Conservation (phyloP, 2,329 filamentous ascomycete genomes). For the Akanthomyces dipterigenus region DNA sequence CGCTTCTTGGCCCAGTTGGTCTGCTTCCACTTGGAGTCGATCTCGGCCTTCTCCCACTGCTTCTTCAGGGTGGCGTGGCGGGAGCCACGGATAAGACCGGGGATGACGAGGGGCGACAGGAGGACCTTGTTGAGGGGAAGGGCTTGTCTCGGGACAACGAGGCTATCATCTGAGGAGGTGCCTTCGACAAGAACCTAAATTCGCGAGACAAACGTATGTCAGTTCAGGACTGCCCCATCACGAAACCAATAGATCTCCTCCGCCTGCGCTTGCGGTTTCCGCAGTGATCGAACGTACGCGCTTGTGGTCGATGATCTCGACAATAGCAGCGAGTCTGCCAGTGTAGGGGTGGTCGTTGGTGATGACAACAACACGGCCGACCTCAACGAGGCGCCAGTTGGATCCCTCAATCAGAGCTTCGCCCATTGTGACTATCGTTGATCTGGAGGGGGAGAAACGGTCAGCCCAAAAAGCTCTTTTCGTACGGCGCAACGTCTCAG, state of each 20-base stretch:
- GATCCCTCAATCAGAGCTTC: slow-evolving; percentile 76
- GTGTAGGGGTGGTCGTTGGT: slow-evolving; percentile 68
- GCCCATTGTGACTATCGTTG: slow-evolving; percentile 62
- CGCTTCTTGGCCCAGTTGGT: slow-evolving; percentile 94
- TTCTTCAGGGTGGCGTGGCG: slow-evolving; percentile 78
- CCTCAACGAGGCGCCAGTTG: slow-evolving; percentile 94
- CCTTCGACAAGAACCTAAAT: slow-evolving; percentile 88
- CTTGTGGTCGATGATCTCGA: slow-evolving; percentile 99
- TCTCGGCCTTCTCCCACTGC: slow-evolving; percentile 83
- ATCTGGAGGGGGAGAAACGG: slow-evolving; percentile 35
- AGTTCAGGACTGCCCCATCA: not conserved
- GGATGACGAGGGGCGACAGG: slow-evolving; percentile 83
- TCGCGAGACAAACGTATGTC: slow-evolving; percentile 21
- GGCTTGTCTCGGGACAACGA: slow-evolving; percentile 80
- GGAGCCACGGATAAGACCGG: slow-evolving; percentile 76
- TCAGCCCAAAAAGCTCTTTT: slow-evolving; percentile 25
- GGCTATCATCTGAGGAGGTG: slow-evolving; percentile 72
- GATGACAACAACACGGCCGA: slow-evolving; percentile 94
- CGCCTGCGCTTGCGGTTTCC: not conserved
- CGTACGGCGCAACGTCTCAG: slow-evolving; percentile 1
- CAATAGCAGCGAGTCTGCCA: slow-evolving; percentile 86
- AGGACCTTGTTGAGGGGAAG: slow-evolving; percentile 75
- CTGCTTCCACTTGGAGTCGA: slow-evolving; percentile 89
- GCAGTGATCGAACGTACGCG: slow-evolving; percentile 61
- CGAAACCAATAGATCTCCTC: not conserved